Base-by-base conservation (phyloP, 768 basidiomycete genomes). In the Mycena alexandri region DNA sequence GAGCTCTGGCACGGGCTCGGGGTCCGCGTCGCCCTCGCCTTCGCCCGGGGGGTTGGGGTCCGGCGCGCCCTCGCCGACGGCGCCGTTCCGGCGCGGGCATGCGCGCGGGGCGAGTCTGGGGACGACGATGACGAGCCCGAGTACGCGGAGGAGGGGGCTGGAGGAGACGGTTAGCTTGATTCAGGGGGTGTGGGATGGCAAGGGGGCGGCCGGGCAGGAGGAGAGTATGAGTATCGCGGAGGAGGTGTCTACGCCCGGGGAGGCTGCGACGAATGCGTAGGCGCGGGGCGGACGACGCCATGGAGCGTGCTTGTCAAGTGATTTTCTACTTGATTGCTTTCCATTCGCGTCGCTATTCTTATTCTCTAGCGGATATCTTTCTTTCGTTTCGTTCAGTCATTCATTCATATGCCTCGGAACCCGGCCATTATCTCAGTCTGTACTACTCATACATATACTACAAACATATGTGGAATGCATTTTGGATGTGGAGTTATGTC, bases 121-220 rank as follows among this genome's bases (percentile, higher is more conserved):
- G 3, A 98, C 96, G 70, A 98, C 97, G 71, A 92, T 91, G 89
- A 97, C 96, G 61, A 93, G 92, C 75, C 97, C 98, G 17, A 96
- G 93, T 77, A 99, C 92, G 58, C 83, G 98, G 69, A 83, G 96
- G 79, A 83, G 97, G 76, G 94, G 93, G 76, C 79, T 99, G 75
- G 97, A 98, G 84, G 95, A 92, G 76, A 99, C 98, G 58, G 94
- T 96, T 83, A 91, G 91, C 68, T 87, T 98, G 76, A 97, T 99
- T 74, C 91, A 96, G 79, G 94, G 95, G 72, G 96, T 93, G 8
- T 89, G 92, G 79, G 96, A 96, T 60, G 93, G 93, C 38, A 89
- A 85, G 72, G 77, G 61, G 36, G 76, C 80, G 33, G 21, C 29
- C 46, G 42, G 41, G 51, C 17, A 36, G 11, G 54, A 51, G 54